phyloP scores from a whole-genome alignment of 495 filamentous ascomycete genomes.

The Penicillium nucicola region DNA sequence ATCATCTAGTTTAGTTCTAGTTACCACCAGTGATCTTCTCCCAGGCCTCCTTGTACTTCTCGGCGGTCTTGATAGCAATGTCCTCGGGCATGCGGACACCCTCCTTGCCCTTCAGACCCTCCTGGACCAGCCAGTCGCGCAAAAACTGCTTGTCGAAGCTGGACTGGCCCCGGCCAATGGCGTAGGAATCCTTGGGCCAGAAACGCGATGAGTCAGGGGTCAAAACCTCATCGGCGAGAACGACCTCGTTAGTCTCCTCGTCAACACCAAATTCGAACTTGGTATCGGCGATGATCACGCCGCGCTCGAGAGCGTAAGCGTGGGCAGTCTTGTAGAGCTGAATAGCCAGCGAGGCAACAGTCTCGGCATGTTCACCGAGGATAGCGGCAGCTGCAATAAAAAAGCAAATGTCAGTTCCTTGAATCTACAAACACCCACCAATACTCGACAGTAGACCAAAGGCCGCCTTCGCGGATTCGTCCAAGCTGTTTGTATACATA shows the following conservation, averaged over 20 bases:
- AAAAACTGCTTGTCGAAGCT: slow-evolving; percentile 93
- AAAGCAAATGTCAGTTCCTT: neutral
- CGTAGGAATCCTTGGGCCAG: slow-evolving; percentile 76
- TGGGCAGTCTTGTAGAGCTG: slow-evolving; percentile 70
- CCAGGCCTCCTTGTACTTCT: slow-evolving; percentile 68
- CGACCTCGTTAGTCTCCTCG: slow-evolving; percentile 67
- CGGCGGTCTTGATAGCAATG: slow-evolving; percentile 58
- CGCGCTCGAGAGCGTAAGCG: slow-evolving; percentile 69
- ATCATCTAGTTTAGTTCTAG: slow-evolving; percentile 1
- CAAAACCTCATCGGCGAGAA: slow-evolving; percentile 88
- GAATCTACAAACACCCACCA: too few species aligned
- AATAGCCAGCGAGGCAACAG: slow-evolving; percentile 70
- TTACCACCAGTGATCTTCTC: slow-evolving; percentile 62
- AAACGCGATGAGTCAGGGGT: slow-evolving; percentile 86
- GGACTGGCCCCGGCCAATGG: slow-evolving; percentile 68
- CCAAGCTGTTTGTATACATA: slow-evolving; percentile 17
- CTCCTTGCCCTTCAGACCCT: slow-evolving; percentile 68
- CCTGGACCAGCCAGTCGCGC: slow-evolving; percentile 75
- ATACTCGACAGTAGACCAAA: too few species aligned
- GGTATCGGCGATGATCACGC: slow-evolving; percentile 89
- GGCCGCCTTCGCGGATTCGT: too few species aligned
- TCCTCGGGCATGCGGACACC: slow-evolving; percentile 66
- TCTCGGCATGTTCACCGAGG: slow-evolving; percentile 71
- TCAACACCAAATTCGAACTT: slow-evolving; percentile 85
- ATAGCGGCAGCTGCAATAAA: slow-evolving; percentile 53